phyloP scores from a whole-genome alignment of 176 grass and related monocot genomes.

The Guadua angustifolia region DNA sequence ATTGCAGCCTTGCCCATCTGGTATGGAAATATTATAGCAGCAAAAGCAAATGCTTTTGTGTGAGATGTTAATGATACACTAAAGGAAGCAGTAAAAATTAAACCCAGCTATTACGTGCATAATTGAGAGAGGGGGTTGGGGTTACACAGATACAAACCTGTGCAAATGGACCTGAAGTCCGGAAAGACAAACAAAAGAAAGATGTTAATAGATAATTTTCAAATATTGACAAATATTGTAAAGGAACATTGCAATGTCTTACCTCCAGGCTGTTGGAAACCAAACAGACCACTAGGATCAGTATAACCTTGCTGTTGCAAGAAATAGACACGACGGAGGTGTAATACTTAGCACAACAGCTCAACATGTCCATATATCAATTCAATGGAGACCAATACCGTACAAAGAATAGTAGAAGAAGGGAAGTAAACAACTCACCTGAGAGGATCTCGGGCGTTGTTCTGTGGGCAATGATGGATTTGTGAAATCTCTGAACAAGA shows the following conservation, averaged over 20 bases:
- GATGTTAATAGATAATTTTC: not conserved
- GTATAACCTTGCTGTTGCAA: constrained; percentile 66
- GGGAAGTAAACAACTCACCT: constrained; percentile 45
- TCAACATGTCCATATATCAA: constrained; percentile 2
- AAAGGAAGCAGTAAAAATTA: constrained; percentile 19
- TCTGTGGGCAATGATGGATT: constrained; percentile 92
- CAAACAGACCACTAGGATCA: constrained; percentile 71
- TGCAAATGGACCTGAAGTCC: constrained; percentile 65
- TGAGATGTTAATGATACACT: not conserved
- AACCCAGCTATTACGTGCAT: constrained; percentile 1
- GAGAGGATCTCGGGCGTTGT: constrained; percentile 71
- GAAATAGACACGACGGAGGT: not conserved
- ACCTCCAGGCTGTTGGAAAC: constrained; percentile 72
- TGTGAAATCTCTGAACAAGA: constrained; percentile 88
- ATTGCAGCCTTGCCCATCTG: constrained; percentile 80
- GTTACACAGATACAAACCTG: constrained; percentile 71
- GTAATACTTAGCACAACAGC: constrained; percentile 2
- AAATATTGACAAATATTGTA: constrained; percentile 11
- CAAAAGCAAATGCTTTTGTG: constrained; percentile 20
- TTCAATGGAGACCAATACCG: not conserved
- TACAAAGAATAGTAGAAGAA: constrained; percentile 1
- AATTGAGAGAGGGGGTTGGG: no score
- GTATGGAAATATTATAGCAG: constrained; percentile 31
- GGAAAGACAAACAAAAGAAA: constrained; percentile 5
- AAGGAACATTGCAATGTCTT: constrained; percentile 8